Percentiles rank a stretch among this genome's conserved stretches.
Evolutionary conservation across 2,329 filamentous ascomycete genomes (phyloP).

Genomic region (Paradendryphiella salina): DNA sequence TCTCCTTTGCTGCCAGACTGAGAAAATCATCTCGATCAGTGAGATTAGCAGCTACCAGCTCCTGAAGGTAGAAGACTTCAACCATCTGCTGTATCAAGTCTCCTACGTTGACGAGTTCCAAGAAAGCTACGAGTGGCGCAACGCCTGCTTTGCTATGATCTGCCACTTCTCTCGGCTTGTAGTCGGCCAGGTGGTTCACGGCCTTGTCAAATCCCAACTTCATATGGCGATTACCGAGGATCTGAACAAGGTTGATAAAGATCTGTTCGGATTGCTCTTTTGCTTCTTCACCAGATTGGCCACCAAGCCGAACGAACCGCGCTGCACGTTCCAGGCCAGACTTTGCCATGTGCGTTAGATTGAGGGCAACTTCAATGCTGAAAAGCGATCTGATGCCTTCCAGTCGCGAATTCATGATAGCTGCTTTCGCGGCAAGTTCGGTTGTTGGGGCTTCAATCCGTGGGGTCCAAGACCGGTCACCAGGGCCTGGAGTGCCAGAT

Average conservation of each 20-base stretch:
- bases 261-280: slow-evolving; percentile 87
- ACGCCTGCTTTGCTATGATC: slow-evolving; percentile 74
- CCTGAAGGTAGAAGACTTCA: slow-evolving; percentile 97
- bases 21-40: slow-evolving; percentile 94
- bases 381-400: slow-evolving; percentile 95
- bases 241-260: slow-evolving; percentile 80
- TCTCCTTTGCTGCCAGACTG: slow-evolving; percentile 86
- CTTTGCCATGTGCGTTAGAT: slow-evolving; percentile 86
- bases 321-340: slow-evolving; percentile 82
- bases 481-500: slow-evolving; percentile 46
- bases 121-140: slow-evolving; percentile 89
- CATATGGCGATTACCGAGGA: slow-evolving; percentile 83
- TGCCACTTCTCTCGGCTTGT: slow-evolving; percentile 82
- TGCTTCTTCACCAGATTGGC: slow-evolving; percentile 78
- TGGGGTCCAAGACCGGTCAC: slow-evolving; percentile 45
- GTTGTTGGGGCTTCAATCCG: slow-evolving; percentile 73
- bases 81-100: slow-evolving; percentile 99
- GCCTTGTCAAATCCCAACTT: slow-evolving; percentile 93
- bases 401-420: slow-evolving; percentile 90
- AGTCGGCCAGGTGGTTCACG: slow-evolving; percentile 84
- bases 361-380: slow-evolving; percentile 92
- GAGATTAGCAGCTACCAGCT: slow-evolving; percentile 79
- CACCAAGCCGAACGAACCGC: slow-evolving; percentile 78
- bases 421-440: slow-evolving; percentile 94
- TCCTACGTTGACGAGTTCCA: slow-evolving; percentile 96